phyloP scores from a whole-genome alignment of 164 flowering plant genomes.

The Nymphaea thermarum region DNA sequence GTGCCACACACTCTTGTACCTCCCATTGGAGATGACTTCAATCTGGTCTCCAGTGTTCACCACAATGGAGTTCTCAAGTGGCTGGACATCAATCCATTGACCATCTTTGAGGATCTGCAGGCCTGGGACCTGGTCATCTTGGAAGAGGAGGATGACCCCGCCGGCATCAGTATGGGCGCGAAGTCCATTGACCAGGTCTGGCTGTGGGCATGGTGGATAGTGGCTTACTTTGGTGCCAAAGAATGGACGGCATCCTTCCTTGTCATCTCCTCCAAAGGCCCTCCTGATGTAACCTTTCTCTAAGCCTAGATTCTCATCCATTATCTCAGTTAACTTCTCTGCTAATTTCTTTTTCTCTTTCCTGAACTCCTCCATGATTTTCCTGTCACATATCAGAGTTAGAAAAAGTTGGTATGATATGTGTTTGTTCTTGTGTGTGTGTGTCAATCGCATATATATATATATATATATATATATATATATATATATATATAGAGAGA shows the following conservation, averaged over 20 bases:
- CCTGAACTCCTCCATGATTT: constrained; percentile 74
- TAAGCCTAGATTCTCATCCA: constrained; percentile 78
- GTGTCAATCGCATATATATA: neutral
- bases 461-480: neutral
- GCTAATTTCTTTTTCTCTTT: constrained; percentile 60
- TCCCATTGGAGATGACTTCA: constrained; percentile 82
- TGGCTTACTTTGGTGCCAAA: constrained; percentile 93
- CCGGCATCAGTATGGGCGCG: constrained; percentile 95
- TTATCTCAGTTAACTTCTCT: constrained; percentile 57
- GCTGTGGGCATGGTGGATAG: constrained; percentile 80
- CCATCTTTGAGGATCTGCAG: constrained; percentile 79
- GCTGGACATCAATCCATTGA: constrained; percentile 80
- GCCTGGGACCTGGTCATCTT: constrained; percentile 64
- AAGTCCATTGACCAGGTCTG: constrained; percentile 58
- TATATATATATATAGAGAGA: no score
- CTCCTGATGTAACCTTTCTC: constrained; percentile 64
- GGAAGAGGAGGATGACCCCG: constrained; percentile 82
- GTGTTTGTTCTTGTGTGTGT: no score
- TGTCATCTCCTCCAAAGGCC: constrained; percentile 33
- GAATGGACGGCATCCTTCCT: constrained; percentile 22
- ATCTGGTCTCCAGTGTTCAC: constrained; percentile 93
- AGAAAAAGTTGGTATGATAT: no score
- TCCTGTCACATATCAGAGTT: constrained; percentile 25
- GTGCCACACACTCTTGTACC: constrained; percentile 87
- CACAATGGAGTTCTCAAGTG: constrained; percentile 61